Percentiles rank a stretch among this genome's conserved stretches.
Conservation (phyloP, 2,329 filamentous ascomycete genomes). For the Calonectria pseudoreteaudii region DNA sequence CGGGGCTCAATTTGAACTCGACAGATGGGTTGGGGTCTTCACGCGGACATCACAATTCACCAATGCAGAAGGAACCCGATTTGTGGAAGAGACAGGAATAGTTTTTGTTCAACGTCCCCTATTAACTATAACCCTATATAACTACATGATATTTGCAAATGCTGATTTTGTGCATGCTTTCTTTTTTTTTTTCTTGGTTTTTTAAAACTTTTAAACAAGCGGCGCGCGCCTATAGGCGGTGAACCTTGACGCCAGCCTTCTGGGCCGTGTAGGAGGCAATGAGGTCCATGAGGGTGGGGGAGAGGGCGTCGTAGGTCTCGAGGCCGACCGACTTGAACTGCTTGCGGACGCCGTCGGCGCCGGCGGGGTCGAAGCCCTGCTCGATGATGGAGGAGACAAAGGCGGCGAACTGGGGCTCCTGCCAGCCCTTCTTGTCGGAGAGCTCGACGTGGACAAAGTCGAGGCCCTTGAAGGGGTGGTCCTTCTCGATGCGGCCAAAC, state of each 20-base stretch:
- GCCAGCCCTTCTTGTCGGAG: conserved; percentile 71
- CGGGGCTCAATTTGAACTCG: not conserved
- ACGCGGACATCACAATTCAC: not conserved
- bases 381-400: conserved; percentile 77
- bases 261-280: conserved; percentile 67
- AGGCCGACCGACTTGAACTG: conserved; percentile 67
- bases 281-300: conserved; percentile 72
- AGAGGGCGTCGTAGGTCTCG: conserved; percentile 72
- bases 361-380: conserved; percentile 69
- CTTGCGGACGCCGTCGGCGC: conserved; percentile 65
- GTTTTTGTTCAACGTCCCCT: conserved; percentile 3
- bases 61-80: not conserved
- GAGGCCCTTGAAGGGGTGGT: conserved; percentile 76
- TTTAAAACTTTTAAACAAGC: not conserved
- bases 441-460: conserved; percentile 77
- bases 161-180: not conserved
- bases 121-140: conserved; percentile 12
- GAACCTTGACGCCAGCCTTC: conserved; percentile 47
- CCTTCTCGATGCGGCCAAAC: conserved; percentile 72
- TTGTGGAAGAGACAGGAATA: conserved; percentile 1
- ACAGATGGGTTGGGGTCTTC: not conserved
- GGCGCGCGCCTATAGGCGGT: conserved; percentile 5
- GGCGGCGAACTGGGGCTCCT: conserved; percentile 77
- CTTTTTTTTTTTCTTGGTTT: too few relatives aligned
- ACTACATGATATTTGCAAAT: conserved; percentile 13